phyloP scores from a whole-genome alignment of 2,329 filamentous ascomycete genomes.

The Pseudogymnoascus sp. region DNA sequence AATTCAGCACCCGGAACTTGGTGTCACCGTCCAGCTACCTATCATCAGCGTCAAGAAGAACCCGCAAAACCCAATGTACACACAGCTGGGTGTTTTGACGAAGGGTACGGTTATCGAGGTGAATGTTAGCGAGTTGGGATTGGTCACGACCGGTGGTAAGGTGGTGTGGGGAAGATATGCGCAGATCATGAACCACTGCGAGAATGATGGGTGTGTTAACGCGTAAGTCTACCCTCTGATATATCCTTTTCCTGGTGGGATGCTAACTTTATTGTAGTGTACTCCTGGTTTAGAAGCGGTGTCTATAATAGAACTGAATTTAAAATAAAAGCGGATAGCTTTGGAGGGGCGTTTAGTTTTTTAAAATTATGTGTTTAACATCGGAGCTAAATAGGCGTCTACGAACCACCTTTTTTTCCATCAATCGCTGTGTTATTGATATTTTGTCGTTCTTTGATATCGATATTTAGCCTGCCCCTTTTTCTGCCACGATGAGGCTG shows the following conservation, averaged over 20 bases:
- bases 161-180: conserved; percentile 81
- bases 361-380: neutral
- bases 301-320: conserved; percentile 6
- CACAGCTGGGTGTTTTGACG: conserved; percentile 76
- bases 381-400: conserved; percentile 1
- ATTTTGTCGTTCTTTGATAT: neutral
- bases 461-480: neutral
- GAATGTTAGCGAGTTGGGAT: conserved; percentile 78
- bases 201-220: conserved; percentile 54
- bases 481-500: neutral
- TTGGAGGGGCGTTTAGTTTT: conserved; percentile 6
- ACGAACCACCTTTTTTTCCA: neutral
- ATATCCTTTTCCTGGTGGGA: neutral
- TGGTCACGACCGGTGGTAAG: conserved; percentile 82
- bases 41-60: conserved; percentile 60
- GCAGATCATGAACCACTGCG: conserved; percentile 45
- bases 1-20: conserved; percentile 49
- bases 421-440: neutral
- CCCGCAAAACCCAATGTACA: conserved; percentile 79
- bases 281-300: conserved; percentile 8
- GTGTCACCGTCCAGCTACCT: conserved; percentile 74
- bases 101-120: conserved; percentile 79
- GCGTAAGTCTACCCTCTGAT: neutral
- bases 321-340: conserved; percentile 4
- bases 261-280: neutral